These are phyloP conservation scores for Tetrapisispora namnaoensis DNA, from an alignment of 805 yeast genomes.

Conservation along the genomic window DNA sequence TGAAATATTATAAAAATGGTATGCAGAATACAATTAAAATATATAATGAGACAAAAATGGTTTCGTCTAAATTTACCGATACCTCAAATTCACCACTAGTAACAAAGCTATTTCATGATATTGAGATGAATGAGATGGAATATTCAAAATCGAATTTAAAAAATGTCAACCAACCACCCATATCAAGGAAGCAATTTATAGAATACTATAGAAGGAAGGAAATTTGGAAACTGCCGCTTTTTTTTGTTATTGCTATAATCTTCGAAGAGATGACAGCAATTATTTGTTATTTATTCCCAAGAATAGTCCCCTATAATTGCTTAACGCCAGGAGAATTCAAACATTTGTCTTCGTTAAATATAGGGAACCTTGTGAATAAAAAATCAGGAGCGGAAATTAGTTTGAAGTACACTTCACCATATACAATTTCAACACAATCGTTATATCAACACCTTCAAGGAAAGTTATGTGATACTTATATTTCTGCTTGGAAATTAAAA, in stretches of 20 bases:
- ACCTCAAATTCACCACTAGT: slow-evolving; percentile 15
- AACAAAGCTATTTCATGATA: slow-evolving; percentile 8
- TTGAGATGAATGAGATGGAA: slow-evolving; percentile 25
- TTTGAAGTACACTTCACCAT: slow-evolving; percentile 36
- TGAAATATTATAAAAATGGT: slow-evolving; percentile 50
- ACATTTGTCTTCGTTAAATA: slow-evolving; percentile 11
- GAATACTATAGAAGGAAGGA: slow-evolving; percentile 36
- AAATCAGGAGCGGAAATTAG: not conserved
- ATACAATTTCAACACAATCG: slow-evolving; percentile 34
- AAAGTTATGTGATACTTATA: not conserved
- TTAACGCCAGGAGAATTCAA: slow-evolving; percentile 35
- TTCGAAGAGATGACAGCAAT: slow-evolving; percentile 49
- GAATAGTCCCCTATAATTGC: slow-evolving; percentile 50
- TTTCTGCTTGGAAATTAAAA: not conserved
- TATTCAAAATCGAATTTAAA: not conserved
- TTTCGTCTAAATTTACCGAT: not conserved
- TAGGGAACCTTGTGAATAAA: not conserved
- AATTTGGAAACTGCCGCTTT: slow-evolving; percentile 43
- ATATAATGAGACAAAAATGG: slow-evolving; percentile 19
- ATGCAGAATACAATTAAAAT: slow-evolving; percentile 46
- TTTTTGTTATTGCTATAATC: slow-evolving; percentile 36
- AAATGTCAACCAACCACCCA: not conserved
- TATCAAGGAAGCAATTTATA: slow-evolving; percentile 40
- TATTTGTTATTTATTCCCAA: slow-evolving; percentile 44
- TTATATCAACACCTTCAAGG: slow-evolving; percentile 29